These are phyloP conservation scores for Pleurotus tuber-regium DNA, from an alignment of 768 basidiomycete species.

Conservation along the genomic window DNA sequence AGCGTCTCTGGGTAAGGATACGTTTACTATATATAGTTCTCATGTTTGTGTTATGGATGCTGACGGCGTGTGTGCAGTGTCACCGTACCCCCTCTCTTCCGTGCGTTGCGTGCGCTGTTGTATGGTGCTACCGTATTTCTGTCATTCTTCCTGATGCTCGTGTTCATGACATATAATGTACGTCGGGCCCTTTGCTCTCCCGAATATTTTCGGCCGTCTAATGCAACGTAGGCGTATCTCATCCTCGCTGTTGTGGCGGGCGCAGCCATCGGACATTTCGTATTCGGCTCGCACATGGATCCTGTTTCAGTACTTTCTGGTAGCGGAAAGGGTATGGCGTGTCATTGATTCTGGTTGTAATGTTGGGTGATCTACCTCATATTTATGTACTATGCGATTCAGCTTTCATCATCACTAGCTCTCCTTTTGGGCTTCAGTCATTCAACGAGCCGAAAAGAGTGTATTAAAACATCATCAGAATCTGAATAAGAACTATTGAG, in stretches of 20 bases:
- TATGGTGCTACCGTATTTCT: slow-evolving; percentile 79
- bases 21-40: not conserved
- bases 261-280: slow-evolving; percentile 78
- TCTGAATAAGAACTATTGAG: slow-evolving; percentile 19
- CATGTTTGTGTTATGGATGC: not conserved
- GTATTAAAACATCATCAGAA: slow-evolving; percentile 9
- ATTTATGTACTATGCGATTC: too few relatives aligned
- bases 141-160: slow-evolving; percentile 90
- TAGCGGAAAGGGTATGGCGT: slow-evolving; percentile 68
- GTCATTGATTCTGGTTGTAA: too few relatives aligned
- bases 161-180: slow-evolving; percentile 97
- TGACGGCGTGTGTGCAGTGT: slow-evolving; percentile 30
- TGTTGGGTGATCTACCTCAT: too few relatives aligned
- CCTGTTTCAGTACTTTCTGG: slow-evolving; percentile 53
- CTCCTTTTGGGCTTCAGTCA: slow-evolving; percentile 8
- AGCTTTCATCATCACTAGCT: too few relatives aligned
- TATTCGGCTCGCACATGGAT: slow-evolving; percentile 69
- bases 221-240: slow-evolving; percentile 93
- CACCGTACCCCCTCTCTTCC: slow-evolving; percentile 46
- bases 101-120: slow-evolving; percentile 58
- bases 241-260: slow-evolving; percentile 80
- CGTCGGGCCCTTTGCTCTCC: slow-evolving; percentile 27
- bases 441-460: slow-evolving; percentile 8
- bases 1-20: slow-evolving; percentile 41
- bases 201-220: too few relatives aligned